These are phyloP conservation scores for Jackrogersella multiformis DNA, from an alignment of 495 filamentous ascomycete species.

Conservation along the genomic window DNA sequence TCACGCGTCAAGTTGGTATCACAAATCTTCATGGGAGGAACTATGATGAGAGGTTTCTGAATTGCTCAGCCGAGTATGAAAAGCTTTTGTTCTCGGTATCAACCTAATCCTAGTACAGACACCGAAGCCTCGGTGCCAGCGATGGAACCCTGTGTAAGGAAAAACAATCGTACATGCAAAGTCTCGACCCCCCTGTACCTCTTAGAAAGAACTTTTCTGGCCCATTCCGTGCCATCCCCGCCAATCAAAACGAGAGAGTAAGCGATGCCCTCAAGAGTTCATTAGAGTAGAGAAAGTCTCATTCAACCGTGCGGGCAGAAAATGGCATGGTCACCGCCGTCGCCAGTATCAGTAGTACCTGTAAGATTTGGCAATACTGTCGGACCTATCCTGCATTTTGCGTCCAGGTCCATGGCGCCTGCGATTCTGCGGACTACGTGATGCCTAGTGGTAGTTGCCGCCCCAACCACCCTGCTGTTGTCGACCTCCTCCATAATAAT, in stretches of 20 bases:
- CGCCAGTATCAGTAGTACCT: slow-evolving; percentile 2
- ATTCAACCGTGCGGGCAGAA: slow-evolving; percentile 11
- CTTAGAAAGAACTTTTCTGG: slow-evolving; percentile 45
- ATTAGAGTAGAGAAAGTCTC: slow-evolving; percentile 41
- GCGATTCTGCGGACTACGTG: slow-evolving; percentile 25
- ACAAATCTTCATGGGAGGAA: slow-evolving; percentile 2
- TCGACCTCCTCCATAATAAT: slow-evolving; percentile 63
- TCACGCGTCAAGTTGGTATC: background rate
- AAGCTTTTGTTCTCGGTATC: slow-evolving; percentile 43
- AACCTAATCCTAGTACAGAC: slow-evolving; percentile 47
- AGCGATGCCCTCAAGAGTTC: slow-evolving; percentile 36
- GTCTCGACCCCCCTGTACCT: slow-evolving; percentile 32
- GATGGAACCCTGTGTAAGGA: slow-evolving; percentile 42
- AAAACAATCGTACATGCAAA: slow-evolving; percentile 50
- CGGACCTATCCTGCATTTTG: slow-evolving; percentile 2
- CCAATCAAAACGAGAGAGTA: slow-evolving; percentile 43
- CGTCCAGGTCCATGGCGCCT: background rate
- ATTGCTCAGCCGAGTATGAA: slow-evolving; percentile 27
- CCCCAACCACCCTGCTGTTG: slow-evolving; percentile 69
- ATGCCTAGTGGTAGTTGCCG: slow-evolving; percentile 70
- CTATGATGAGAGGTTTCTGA: background rate
- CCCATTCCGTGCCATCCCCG: slow-evolving; percentile 41
- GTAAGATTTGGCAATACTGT: slow-evolving; percentile 1
- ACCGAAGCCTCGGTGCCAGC: slow-evolving; percentile 40
- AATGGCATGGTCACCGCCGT: slow-evolving; percentile 5